Evolutionary conservation across 1,139 yeast genomes (phyloP), one percentile per base, ranked within the genome.

Genomic region (Magnusiomyces suaveolens): DNA sequence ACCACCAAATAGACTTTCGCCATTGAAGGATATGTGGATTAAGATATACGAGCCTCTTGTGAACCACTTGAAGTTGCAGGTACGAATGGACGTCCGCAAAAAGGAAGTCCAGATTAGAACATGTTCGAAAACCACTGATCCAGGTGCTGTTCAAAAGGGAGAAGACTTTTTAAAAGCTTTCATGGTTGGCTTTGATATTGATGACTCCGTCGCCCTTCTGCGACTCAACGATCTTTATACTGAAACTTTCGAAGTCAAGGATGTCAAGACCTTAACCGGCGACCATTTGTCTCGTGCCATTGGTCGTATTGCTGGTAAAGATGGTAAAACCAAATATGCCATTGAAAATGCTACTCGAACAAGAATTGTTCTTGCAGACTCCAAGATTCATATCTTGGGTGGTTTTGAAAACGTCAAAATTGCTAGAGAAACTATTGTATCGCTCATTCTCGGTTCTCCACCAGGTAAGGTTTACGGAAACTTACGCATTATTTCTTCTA

Each of bases 271-370:
- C 1, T 76, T 92, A 62, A 83, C 83, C 39, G 98, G 98, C 24
- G 98, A 92, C 72, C 98, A 92, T 79, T 78, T 92, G 70, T 84
- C 96, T 50, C 84, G 99, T 77, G 98, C 99, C 21, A 92, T 92
- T 69, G 99, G 98, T 65, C 89, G 99, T 78, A 92, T 92, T 70
- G 98, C 98, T 25, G 99, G 99, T 70, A 94, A 92, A 69, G 99
- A 92, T 68, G 99, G 99, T 67, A 90, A 90, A 73, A 92, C 98
- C 59, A 92, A 92, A 74, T 92, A 90, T 71, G 97, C 98, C 41
- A 92, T 92, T 66, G 99, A 92, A 72, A 92, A 92, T 67, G 97
- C 98, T 25, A 90, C 98, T 36, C 81, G 97, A 74, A 92, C 99
- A 16, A 84, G 99, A 76, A 90, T 92, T 51, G 99, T 92, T 23